phyloP scores from a whole-genome alignment of 345 rosid genomes.

The Murraya koenigii region DNA sequence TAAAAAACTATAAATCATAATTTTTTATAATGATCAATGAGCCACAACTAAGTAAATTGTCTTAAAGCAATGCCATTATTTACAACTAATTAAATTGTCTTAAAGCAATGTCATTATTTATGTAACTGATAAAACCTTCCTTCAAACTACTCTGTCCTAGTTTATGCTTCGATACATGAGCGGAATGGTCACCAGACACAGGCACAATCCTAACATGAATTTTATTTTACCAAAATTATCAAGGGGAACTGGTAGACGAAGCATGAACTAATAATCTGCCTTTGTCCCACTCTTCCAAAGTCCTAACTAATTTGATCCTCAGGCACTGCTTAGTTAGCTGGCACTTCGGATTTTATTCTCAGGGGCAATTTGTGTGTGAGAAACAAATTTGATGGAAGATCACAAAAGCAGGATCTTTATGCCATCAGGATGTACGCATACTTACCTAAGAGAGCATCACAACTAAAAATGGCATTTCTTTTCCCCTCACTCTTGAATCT shows the following conservation, averaged over 20 bases:
- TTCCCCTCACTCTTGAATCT: not conserved
- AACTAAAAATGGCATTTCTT: not conserved
- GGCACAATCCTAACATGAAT: not conserved
- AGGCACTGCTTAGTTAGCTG: not conserved
- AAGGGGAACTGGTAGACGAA: not conserved
- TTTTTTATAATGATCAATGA: too few relatives aligned
- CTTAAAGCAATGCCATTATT: not conserved
- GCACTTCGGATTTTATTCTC: not conserved
- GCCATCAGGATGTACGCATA: not conserved
- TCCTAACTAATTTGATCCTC: not conserved
- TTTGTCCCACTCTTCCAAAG: not conserved
- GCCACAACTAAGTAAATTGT: not conserved
- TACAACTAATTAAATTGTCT: not conserved
- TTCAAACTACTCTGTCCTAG: not conserved
- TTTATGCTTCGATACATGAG: not conserved
- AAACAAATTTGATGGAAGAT: not conserved
- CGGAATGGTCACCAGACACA: not conserved
- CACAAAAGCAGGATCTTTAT: not conserved
- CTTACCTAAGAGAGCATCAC: not conserved
- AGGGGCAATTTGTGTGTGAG: not conserved
- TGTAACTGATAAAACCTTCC: not conserved
- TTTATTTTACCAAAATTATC: not conserved
- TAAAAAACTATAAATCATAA: too few relatives aligned
- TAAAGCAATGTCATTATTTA: not conserved
- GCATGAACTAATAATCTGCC: not conserved